Percentiles rank a stretch among this genome's conserved stretches.
Evolutionary conservation across 1,284 basidiomycete species (phyloP).

Genomic region (Mycena citricolor): DNA sequence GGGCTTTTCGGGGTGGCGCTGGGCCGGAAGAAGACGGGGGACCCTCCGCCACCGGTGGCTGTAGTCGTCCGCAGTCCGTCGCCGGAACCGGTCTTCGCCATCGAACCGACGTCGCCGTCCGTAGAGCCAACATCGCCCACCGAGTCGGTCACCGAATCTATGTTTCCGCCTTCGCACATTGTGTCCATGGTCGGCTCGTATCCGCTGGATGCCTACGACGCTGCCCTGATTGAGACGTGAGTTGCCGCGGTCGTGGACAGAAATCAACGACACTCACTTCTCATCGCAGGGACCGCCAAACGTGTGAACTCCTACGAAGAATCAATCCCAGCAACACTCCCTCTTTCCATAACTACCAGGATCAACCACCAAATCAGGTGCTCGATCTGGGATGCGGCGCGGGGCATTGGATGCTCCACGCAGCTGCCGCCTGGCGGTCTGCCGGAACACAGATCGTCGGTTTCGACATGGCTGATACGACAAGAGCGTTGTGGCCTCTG

Average conservation of each 20-base stretch:
- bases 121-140: no score
- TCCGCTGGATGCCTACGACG: slow-evolving; percentile 21
- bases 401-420: slow-evolving; percentile 63
- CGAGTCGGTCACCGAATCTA: no score
- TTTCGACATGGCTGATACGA: slow-evolving; percentile 54
- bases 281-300: slow-evolving; percentile 56
- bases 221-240: slow-evolving; percentile 17
- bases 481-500: slow-evolving; percentile 36
- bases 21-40: slow-evolving; percentile 1
- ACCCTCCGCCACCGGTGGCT: no score
- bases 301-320: slow-evolving; percentile 50
- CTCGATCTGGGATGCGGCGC: slow-evolving; percentile 73
- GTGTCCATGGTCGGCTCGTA: slow-evolving; percentile 16
- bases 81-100: no score
- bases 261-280: no score
- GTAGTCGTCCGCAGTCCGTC: no score
- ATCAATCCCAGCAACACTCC: slow-evolving; percentile 52
- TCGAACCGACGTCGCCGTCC: no score
- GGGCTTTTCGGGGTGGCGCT: slow-evolving; percentile 12
- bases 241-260: slow-evolving; percentile 10
- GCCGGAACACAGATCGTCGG: slow-evolving; percentile 53
- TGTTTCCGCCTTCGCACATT: slow-evolving; percentile 9
- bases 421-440: slow-evolving; percentile 58
- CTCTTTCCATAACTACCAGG: slow-evolving; percentile 58
- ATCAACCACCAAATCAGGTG: slow-evolving; percentile 49